Percentiles rank a stretch among this genome's conserved stretches.
Evolutionary conservation across 2,329 filamentous ascomycete genomes (phyloP).

Genomic region (Paecilomyces niveus): DNA sequence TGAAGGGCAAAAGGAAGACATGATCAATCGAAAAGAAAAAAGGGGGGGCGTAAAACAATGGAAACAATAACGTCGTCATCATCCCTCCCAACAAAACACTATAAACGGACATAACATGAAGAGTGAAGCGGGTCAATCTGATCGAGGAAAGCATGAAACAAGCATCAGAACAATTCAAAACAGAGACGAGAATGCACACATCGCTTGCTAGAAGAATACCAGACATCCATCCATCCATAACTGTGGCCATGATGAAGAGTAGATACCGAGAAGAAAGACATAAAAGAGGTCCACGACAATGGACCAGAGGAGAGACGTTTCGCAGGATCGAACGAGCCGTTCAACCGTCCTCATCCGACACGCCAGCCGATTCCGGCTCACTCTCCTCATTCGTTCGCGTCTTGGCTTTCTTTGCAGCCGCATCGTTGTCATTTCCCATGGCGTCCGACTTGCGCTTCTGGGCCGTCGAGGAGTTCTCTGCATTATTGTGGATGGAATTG

Average conservation of each 20-base stretch:
- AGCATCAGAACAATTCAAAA: constrained; percentile 13
- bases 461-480: constrained; percentile 28
- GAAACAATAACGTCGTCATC: constrained; percentile 3
- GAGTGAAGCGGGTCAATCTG: constrained; percentile 4
- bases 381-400: constrained; percentile 45
- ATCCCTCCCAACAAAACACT: constrained; percentile 6
- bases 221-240: constrained; percentile 18
- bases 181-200: constrained; percentile 19
- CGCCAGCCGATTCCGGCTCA: constrained; percentile 41
- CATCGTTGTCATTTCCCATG: constrained; percentile 35
- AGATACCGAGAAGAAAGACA: constrained; percentile 12
- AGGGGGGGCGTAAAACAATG: background rate
- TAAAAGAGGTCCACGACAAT: constrained; percentile 6
- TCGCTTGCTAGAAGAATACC: constrained; percentile 26
- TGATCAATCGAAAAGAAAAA: constrained; percentile 10
- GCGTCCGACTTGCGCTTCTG: constrained; percentile 48
- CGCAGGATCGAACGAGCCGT: constrained; percentile 1
- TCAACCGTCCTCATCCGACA: constrained; percentile 46
- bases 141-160: constrained; percentile 3
- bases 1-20: constrained; percentile 5
- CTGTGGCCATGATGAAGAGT: constrained; percentile 18
- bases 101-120: constrained; percentile 21
- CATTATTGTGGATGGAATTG: constrained; percentile 18
- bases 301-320: constrained; percentile 1
- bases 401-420: constrained; percentile 46